These are phyloP conservation scores for Magnusiomyces tetraspermus DNA, from an alignment of 1,139 yeast genomes.

Conservation along the genomic window DNA sequence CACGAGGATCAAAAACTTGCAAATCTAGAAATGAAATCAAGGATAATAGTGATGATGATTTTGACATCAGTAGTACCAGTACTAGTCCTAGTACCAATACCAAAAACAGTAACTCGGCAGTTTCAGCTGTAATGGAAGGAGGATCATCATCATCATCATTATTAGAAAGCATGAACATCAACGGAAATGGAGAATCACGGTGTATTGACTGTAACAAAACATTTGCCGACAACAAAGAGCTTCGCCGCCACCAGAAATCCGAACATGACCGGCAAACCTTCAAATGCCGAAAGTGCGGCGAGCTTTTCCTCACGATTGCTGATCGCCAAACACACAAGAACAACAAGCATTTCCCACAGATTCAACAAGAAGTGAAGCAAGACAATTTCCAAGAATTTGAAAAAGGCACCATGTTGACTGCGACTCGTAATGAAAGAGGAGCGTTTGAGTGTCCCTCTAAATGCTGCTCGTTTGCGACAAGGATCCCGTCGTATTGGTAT, in stretches of 20 bases:
- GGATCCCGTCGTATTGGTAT: conserved; percentile 26
- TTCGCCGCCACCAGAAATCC: conserved; percentile 23
- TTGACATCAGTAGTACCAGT: too few species aligned
- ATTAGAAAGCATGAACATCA: not conserved
- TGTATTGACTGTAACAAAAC: conserved; percentile 18
- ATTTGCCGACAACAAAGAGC: conserved; percentile 19
- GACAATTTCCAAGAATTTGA: conserved; percentile 20
- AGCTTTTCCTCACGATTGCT: conserved; percentile 24
- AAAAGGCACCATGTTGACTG: conserved; percentile 18
- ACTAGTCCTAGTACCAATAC: too few species aligned
- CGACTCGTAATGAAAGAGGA: conserved; percentile 21
- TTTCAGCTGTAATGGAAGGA: not conserved
- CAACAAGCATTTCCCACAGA: conserved; percentile 23
- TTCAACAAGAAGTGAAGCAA: conserved; percentile 18
- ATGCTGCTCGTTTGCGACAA: conserved; percentile 24
- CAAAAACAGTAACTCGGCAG: too few species aligned
- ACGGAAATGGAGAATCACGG: not conserved
- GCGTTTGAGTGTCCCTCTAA: conserved; percentile 23
- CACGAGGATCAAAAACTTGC: not conserved
- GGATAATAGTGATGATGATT: conserved; percentile 2
- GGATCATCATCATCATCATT: not conserved
- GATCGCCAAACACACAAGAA: conserved; percentile 28
- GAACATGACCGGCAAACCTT: conserved; percentile 21
- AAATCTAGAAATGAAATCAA: not conserved
- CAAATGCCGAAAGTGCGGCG: conserved; percentile 27